Conservation (phyloP, 1,139 yeast species). For the Nakaseomyces delphensis region DNA sequence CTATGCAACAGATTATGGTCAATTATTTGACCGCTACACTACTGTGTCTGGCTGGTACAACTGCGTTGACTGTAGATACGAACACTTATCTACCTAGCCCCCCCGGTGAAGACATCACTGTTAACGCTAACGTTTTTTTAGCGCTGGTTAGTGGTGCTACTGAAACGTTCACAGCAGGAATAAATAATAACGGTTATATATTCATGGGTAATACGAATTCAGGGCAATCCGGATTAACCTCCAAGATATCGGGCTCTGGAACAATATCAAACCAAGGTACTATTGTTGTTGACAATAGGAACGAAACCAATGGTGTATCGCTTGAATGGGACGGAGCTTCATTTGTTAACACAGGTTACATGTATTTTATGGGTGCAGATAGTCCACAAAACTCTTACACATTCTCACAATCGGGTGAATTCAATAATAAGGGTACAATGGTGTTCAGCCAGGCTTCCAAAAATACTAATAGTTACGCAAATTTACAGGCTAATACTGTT, state of each 20-base stretch:
- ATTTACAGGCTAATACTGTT: constrained; percentile 9
- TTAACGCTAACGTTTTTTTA: constrained; percentile 10
- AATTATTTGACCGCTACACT: not conserved
- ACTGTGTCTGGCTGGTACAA: not conserved
- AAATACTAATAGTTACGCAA: constrained; percentile 9
- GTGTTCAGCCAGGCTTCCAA: constrained; percentile 11
- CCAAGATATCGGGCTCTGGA: constrained; percentile 7
- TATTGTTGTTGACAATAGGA: constrained; percentile 14
- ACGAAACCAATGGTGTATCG: constrained; percentile 11
- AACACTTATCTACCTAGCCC: not conserved
- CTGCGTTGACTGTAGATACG: not conserved
- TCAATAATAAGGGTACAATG: constrained; percentile 13
- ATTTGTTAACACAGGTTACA: constrained; percentile 12
- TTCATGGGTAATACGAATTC: constrained; percentile 13
- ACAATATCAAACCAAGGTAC: constrained; percentile 11
- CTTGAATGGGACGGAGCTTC: constrained; percentile 11
- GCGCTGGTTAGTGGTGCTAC: constrained; percentile 11
- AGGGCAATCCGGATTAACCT: constrained; percentile 5
- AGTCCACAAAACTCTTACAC: constrained; percentile 9
- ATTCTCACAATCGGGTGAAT: constrained; percentile 9
- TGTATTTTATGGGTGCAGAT: constrained; percentile 13
- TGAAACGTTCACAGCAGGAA: constrained; percentile 9
- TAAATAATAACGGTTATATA: constrained; percentile 11
- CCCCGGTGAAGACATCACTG: constrained; percentile 8
- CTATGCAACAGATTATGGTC: not conserved